Evolutionary conservation across 2,329 filamentous ascomycete genomes (phyloP).

Genomic region (Ophiostoma montium): DNA sequence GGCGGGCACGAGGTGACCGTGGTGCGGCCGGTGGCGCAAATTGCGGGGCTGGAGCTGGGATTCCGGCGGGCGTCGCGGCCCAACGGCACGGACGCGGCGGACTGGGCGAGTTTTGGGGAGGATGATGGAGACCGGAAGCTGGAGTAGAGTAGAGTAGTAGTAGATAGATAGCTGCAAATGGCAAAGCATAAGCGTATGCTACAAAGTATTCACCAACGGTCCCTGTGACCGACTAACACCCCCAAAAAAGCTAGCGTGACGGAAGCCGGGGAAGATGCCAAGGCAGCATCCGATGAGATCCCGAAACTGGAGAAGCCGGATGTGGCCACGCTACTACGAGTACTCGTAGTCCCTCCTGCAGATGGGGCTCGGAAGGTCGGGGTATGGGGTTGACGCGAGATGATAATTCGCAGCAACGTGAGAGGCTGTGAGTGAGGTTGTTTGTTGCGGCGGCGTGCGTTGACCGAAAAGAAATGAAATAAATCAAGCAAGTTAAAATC

Average conservation of each 20-base stretch:
- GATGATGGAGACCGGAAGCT: constrained; percentile 5
- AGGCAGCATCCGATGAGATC: neutral
- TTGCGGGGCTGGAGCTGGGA: constrained; percentile 30
- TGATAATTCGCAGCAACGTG: neutral
- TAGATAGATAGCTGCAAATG: neutral
- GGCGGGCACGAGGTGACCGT: constrained; percentile 24
- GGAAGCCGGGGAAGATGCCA: neutral
- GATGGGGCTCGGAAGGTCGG: neutral
- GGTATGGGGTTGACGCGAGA: neutral
- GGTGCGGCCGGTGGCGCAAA: constrained; percentile 24
- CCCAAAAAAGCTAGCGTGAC: neutral
- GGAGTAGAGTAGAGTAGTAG: neutral
- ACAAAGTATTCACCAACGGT: too few relatives aligned
- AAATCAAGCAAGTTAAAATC: too few relatives aligned
- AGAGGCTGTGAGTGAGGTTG: neutral
- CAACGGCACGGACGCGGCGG: constrained; percentile 38
- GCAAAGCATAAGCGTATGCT: too few relatives aligned
- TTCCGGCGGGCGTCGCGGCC: constrained; percentile 29
- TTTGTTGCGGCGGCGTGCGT: too few relatives aligned
- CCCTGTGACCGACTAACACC: too few relatives aligned
- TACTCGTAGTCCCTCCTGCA: neutral
- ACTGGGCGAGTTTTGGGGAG: constrained; percentile 28
- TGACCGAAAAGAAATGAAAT: too few relatives aligned
- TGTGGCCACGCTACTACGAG: neutral
- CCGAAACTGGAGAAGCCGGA: neutral